Percentiles rank a stretch among this genome's conserved stretches.
Conservation (phyloP, 345 rosid species). For the sweet orange (Citrus sinensis) region DNA sequence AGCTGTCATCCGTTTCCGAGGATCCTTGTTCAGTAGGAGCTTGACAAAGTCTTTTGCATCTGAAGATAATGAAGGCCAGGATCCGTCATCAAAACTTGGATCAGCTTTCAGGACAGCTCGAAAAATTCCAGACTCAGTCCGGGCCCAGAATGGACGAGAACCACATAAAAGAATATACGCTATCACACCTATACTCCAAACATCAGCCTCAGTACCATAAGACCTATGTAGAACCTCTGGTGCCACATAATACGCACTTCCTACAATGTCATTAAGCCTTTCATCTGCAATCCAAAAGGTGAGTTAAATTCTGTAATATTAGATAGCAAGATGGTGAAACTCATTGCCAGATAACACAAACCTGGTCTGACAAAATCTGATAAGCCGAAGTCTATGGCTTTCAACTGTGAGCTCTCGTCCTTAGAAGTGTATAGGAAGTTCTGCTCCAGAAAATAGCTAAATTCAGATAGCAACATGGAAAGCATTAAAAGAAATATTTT, state of each 20-base stretch:
- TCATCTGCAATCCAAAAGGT: constrained; percentile 51
- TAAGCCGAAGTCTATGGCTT: constrained; percentile 93
- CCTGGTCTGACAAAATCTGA: constrained; percentile 99
- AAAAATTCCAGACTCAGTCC: constrained; percentile 93
- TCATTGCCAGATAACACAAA: constrained; percentile 27
- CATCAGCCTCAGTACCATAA: constrained; percentile 93
- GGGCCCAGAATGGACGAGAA: constrained; percentile 98
- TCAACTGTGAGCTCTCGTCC: constrained; percentile 82
- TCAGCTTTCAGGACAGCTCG: constrained; percentile 87
- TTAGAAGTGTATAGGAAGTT: constrained; percentile 82
- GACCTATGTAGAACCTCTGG: constrained; percentile 98
- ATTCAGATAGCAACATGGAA: constrained; percentile 16
- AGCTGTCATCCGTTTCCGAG: constrained; percentile 87
- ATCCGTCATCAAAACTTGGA: constrained; percentile 79
- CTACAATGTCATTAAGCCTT: constrained; percentile 94
- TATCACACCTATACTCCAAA: constrained; percentile 97
- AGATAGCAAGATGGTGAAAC: not conserved
- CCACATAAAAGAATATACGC: constrained; percentile 94
- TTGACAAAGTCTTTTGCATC: constrained; percentile 92
- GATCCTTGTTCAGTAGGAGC: constrained; percentile 74
- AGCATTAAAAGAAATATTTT: not conserved
- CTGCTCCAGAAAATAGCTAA: constrained; percentile 46
- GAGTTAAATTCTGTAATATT: not conserved
- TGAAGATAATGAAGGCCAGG: constrained; percentile 86
- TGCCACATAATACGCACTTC: constrained; percentile 94